Evolutionary conservation across 2,329 filamentous ascomycete genomes (phyloP).

Genomic region (Trichophyton verrucosum): DNA sequence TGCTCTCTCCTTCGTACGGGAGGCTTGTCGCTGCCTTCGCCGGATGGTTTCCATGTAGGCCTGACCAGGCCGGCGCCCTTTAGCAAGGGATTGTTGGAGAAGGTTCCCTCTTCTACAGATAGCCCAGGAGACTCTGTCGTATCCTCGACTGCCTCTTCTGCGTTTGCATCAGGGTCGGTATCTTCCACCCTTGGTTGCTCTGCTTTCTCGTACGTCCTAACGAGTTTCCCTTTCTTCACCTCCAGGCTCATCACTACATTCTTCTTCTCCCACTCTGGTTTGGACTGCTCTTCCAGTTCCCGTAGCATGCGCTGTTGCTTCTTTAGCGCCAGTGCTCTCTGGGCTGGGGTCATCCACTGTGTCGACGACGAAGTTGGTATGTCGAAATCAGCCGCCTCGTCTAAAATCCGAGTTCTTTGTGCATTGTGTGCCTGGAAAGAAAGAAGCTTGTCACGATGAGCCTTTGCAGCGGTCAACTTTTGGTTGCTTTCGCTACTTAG

Average conservation of each 20-base stretch:
- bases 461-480: conserved; percentile 56
- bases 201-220: conserved; percentile 39
- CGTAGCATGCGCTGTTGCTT: conserved; percentile 70
- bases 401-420: conserved; percentile 67
- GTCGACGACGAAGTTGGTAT: conserved; percentile 49
- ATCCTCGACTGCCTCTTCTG: conserved; percentile 19
- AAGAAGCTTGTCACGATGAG: conserved; percentile 69
- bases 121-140: conserved; percentile 8
- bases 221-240: conserved; percentile 62
- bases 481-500: conserved; percentile 30
- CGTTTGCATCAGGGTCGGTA: conserved; percentile 20
- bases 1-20: conserved; percentile 19
- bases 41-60: conserved; percentile 33
- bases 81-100: conserved; percentile 35
- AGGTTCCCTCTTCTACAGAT: conserved; percentile 21
- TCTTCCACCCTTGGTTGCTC: conserved; percentile 19
- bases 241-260: conserved; percentile 76
- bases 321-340: conserved; percentile 71
- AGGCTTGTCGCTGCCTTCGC: conserved; percentile 15
- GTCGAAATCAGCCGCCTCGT: conserved; percentile 69
- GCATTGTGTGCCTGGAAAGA: conserved; percentile 79
- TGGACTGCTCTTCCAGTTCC: conserved; percentile 75
- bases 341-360: conserved; percentile 75
- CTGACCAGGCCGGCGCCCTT: conserved; percentile 33
- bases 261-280: conserved; percentile 80